Evolutionary conservation across 2,329 filamentous ascomycete species (phyloP), one percentile per base, ranked within the genome.

Genomic region (Westerdykella sp.): DNA sequence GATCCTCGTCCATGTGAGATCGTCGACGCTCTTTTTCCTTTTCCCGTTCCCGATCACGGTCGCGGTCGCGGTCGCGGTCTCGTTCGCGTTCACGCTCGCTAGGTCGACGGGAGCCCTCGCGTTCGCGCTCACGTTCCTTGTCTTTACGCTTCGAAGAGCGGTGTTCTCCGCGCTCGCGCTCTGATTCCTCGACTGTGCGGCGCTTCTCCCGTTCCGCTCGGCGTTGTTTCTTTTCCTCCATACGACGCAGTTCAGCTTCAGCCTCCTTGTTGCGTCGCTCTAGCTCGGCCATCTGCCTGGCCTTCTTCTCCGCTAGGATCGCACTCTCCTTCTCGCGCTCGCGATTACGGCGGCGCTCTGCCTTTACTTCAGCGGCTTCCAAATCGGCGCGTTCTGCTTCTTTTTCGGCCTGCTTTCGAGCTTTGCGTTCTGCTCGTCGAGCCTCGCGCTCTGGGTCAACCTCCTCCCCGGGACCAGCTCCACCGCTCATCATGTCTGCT

Each of bases 221-320:
- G 6, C 62, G 55, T 35, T 62, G 61, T 14, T 67, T 61, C 50
- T 68, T 68, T 44, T 70, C 67, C 10, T 68, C 66, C 43, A 62
- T 58, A 34, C 60, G 60, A 38, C 66, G 62, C n/a, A 64, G 59
- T 41, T 68, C 62, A 32, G 59, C 57, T 37, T 69, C 66, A 14
- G 63, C 62, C 37, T 62, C 57, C 47, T 59, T 59, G 53, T 65
- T 65, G 44, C 62, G 59, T 25, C 63, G 65, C 44, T 65, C 63
- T n/a, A 65, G 55, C 44, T 65, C 62, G 38, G 62, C 65, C 57
- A 59, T 63, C 44, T 60, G 60, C 18, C 58, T 62, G 31, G 56
- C 60, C 50, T 63, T 67, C 57, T 63, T 65, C 47, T 66, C 63
- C 6, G 65, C 62, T 22, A 61, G 54, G 35, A 54, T 53, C 38